Conservation (phyloP, 2,329 filamentous ascomycete species). For the Escovopsis weberi region DNA sequence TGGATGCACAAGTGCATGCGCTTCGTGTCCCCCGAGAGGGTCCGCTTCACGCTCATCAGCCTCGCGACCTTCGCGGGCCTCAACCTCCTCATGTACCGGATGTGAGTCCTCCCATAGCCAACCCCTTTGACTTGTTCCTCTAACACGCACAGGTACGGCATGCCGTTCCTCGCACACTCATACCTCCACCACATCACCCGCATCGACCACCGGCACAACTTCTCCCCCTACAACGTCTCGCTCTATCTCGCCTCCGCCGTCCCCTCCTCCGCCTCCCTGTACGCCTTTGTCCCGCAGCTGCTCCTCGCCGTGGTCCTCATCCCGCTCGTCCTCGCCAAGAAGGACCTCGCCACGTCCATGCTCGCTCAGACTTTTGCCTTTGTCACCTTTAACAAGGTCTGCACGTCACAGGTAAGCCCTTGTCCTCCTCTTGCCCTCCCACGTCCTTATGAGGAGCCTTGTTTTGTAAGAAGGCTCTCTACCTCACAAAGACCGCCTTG, state of each 20-base stretch:
- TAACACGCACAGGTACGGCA: slow-evolving; percentile 48
- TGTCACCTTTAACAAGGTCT: slow-evolving; percentile 97
- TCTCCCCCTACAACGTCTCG: slow-evolving; percentile 87
- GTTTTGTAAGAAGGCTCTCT: too few species aligned
- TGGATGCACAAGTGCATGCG: slow-evolving; percentile 11
- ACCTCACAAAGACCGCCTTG: too few species aligned
- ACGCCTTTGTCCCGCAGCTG: slow-evolving; percentile 78
- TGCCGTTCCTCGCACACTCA: slow-evolving; percentile 74
- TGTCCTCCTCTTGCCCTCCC: not conserved
- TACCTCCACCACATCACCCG: slow-evolving; percentile 87
- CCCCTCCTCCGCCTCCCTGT: slow-evolving; percentile 24
- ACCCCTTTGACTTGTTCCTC: slow-evolving; percentile 14
- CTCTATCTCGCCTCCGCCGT: slow-evolving; percentile 71
- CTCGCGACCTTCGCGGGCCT: slow-evolving; percentile 58
- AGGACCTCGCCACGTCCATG: slow-evolving; percentile 70
- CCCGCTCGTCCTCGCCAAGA: slow-evolving; percentile 63
- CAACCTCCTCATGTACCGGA: slow-evolving; percentile 64
- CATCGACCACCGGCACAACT: slow-evolving; percentile 95
- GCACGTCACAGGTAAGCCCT: slow-evolving; percentile 72
- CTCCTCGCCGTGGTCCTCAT: slow-evolving; percentile 65
- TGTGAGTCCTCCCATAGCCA: slow-evolving; percentile 32
- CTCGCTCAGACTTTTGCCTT: slow-evolving; percentile 94
- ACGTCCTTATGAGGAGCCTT: too few species aligned
- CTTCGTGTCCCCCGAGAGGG: slow-evolving; percentile 39
- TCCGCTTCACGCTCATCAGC: slow-evolving; percentile 48